Evolutionary conservation across 371 early-diverging fungal species (phyloP).

Genomic region (Saksenaea vasiformis): DNA sequence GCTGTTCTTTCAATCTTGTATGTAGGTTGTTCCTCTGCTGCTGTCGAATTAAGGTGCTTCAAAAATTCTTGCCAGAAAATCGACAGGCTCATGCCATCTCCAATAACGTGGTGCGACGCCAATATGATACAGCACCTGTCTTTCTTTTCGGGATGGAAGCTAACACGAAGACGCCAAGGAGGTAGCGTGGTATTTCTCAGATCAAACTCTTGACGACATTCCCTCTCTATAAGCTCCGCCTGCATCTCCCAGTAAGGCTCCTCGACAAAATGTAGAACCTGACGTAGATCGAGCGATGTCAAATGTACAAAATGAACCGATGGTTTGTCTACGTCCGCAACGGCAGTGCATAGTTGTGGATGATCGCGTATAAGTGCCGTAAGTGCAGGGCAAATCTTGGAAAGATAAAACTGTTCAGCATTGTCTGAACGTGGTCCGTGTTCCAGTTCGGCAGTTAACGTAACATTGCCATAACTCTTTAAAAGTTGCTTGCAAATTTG

Average conservation of each 20-base stretch:
- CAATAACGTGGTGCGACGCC: conserved; percentile 30
- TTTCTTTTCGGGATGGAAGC: conserved; percentile 7
- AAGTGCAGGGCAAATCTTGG: conserved; percentile 21
- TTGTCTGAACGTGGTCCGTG: conserved; percentile 11
- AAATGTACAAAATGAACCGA: conserved; percentile 30
- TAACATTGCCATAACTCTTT: conserved; percentile 35
- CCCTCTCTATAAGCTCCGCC: conserved; percentile 11
- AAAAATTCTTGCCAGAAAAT: conserved; percentile 33
- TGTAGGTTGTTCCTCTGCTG: background rate
- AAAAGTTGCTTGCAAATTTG: conserved; percentile 35
- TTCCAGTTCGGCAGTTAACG: conserved; percentile 20
- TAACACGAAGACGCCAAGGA: conserved; percentile 34
- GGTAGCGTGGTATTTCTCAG: conserved; percentile 19
- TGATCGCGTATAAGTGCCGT: conserved; percentile 23
- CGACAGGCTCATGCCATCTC: conserved; percentile 36
- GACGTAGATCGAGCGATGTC: conserved; percentile 15
- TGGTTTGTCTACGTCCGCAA: conserved; percentile 16
- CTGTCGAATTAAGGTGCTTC: conserved; percentile 15
- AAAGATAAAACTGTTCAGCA: conserved; percentile 17
- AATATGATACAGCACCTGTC: conserved; percentile 17
- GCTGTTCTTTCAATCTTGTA: background rate
- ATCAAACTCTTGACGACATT: conserved; percentile 26
- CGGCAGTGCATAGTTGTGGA: conserved; percentile 23
- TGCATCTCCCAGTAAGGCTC: conserved; percentile 2
- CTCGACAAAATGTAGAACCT: conserved; percentile 10